Evolutionary conservation across 371 early-diverging fungal genomes (phyloP).

Genomic region (Polyrhizophydium stewartii): DNA sequence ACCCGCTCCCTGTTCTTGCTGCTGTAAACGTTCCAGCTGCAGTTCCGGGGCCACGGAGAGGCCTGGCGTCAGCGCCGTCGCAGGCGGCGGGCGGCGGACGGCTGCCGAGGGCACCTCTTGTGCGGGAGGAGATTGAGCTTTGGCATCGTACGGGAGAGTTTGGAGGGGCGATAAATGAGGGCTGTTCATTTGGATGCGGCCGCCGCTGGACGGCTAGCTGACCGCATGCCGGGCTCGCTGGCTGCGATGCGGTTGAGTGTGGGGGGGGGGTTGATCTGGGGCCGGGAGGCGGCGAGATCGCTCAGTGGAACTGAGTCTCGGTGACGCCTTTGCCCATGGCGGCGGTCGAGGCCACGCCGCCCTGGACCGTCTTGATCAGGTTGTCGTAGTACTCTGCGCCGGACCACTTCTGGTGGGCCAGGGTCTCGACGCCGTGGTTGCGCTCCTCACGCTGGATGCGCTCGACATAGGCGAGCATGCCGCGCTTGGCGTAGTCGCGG

Average conservation of each 20-base stretch:
- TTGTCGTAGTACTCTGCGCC: slow-evolving; percentile 94
- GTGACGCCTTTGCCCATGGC: slow-evolving; percentile 88
- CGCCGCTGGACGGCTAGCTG: too few relatives aligned
- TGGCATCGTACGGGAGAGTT: slow-evolving; percentile 5
- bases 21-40: slow-evolving; percentile 75
- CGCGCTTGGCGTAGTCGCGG: slow-evolving; percentile 78
- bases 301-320: slow-evolving; percentile 31
- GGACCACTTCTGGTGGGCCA: slow-evolving; percentile 98
- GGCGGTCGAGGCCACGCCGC: slow-evolving; percentile 93
- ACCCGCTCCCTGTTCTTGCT: slow-evolving; percentile 67
- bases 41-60: neutral
- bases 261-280: too few relatives aligned
- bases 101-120: slow-evolving; percentile 10
- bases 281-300: too few relatives aligned
- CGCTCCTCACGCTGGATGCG: slow-evolving; percentile 95
- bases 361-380: slow-evolving; percentile 75
- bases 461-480: slow-evolving; percentile 95
- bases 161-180: too few relatives aligned
- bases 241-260: too few relatives aligned
- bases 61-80: too few relatives aligned
- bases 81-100: neutral
- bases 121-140: slow-evolving; percentile 23
- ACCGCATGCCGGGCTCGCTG: too few relatives aligned
- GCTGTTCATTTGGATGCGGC: too few relatives aligned
- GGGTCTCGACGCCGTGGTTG: slow-evolving; percentile 83